A percentile compares a stretch with the other conserved stretches of the same genome.
phyloP scores from a whole-genome alignment of 106 monocot species.

The Dendrobium nobile region DNA sequence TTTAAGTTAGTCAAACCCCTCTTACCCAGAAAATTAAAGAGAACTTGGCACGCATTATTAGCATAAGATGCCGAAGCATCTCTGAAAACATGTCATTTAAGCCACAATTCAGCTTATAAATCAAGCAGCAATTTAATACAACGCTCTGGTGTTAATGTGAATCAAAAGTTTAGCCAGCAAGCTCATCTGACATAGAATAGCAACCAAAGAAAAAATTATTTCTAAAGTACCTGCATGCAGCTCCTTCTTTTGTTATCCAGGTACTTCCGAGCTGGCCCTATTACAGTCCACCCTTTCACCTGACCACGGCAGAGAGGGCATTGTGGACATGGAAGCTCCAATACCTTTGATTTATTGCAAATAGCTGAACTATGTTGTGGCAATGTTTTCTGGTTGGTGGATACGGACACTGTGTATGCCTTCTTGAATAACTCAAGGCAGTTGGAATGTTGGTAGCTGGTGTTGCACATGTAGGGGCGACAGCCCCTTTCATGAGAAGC shows the following conservation, averaged over 20 bases:
- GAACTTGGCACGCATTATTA: no score
- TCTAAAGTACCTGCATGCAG: background rate
- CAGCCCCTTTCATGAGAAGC: constrained; percentile 11
- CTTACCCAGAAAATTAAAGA: no score
- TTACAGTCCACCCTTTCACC: constrained; percentile 6
- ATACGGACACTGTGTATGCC: background rate
- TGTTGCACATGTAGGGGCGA: constrained; percentile 14
- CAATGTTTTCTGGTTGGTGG: background rate
- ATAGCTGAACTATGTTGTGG: background rate
- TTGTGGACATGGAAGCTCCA: constrained; percentile 3
- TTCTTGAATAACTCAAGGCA: constrained; percentile 13
- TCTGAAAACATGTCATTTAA: no score
- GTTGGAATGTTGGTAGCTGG: constrained; percentile 9
- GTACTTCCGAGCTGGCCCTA: constrained; percentile 5
- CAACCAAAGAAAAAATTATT: background rate
- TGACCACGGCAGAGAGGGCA: constrained; percentile 12
- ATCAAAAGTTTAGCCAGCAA: no score
- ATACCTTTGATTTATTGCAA: background rate
- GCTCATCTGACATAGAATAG: background rate
- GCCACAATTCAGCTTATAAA: no score
- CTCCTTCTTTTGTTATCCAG: constrained; percentile 9
- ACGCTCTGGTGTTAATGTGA: no score
- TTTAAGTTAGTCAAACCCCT: no score
- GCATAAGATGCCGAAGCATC: no score
- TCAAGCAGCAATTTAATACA: no score